These are phyloP conservation scores for Cercospora berteroae DNA, from an alignment of 2,329 filamentous ascomycete species.

Conservation along the genomic window DNA sequence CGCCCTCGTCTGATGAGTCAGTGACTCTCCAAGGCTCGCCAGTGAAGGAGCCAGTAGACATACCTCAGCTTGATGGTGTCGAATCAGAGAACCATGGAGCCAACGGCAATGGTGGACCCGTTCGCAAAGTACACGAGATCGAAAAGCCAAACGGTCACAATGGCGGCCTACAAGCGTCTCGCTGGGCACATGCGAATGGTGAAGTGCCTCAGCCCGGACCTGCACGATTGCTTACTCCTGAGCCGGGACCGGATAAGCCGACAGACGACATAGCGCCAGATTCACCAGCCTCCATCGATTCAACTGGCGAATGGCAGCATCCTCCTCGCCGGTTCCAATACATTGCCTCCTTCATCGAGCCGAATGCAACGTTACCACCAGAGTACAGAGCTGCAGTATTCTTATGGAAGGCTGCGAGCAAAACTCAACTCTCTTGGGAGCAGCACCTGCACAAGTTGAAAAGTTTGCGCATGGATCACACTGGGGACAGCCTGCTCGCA, in stretches of 20 bases:
- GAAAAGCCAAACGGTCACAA: neutral
- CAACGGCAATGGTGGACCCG: neutral
- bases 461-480: neutral
- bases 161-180: neutral
- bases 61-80: constrained; percentile 5
- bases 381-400: constrained; percentile 23
- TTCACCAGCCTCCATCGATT: constrained; percentile 21
- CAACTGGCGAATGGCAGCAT: constrained; percentile 21
- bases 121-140: neutral
- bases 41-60: neutral
- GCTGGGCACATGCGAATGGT: neutral
- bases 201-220: neutral
- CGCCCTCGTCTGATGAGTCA: neutral
- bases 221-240: neutral
- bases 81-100: neutral
- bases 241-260: neutral
- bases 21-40: neutral
- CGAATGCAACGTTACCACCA: constrained; percentile 20
- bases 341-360: constrained; percentile 21
- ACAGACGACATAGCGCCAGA: neutral
- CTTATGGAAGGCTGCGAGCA: constrained; percentile 27
- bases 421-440: constrained; percentile 25
- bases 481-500: neutral
- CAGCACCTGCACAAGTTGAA: constrained; percentile 12
- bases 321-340: constrained; percentile 27